phyloP scores from a whole-genome alignment of 2,329 filamentous ascomycete genomes.

The Stagonosporopsis cucurbitacearum region DNA sequence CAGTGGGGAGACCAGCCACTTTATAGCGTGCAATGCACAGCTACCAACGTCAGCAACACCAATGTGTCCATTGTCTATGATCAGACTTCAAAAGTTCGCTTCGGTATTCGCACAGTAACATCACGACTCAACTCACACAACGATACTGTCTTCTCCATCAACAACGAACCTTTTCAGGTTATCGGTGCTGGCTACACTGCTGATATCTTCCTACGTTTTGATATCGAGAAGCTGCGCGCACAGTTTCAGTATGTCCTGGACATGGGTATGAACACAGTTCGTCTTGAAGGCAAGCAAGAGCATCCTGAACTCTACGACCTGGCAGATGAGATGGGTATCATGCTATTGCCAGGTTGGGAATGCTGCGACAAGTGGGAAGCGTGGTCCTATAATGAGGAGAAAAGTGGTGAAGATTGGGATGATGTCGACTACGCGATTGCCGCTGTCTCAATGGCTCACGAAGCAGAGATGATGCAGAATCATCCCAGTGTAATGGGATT shows the following conservation, averaged over 20 bases:
- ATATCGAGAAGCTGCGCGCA: slow-evolving; percentile 54
- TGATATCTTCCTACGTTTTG: slow-evolving; percentile 68
- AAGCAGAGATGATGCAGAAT: slow-evolving; percentile 65
- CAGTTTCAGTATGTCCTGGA: slow-evolving; percentile 64
- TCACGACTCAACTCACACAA: slow-evolving; percentile 59
- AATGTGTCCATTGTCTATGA: slow-evolving; percentile 42
- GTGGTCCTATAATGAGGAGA: slow-evolving; percentile 67
- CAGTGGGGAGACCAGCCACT: slow-evolving; percentile 65
- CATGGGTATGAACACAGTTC: slow-evolving; percentile 68
- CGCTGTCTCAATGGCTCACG: slow-evolving; percentile 63
- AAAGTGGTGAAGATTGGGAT: slow-evolving; percentile 55
- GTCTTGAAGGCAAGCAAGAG: slow-evolving; percentile 70
- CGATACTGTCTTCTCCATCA: slow-evolving; percentile 64
- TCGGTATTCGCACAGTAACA: slow-evolving; percentile 63
- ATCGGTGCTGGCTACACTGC: slow-evolving; percentile 66
- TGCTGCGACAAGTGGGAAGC: slow-evolving; percentile 74
- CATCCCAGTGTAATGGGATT: slow-evolving; percentile 67
- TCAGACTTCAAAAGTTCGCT: slow-evolving; percentile 44
- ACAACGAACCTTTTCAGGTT: slow-evolving; percentile 65
- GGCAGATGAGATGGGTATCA: slow-evolving; percentile 65
- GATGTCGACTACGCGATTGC: slow-evolving; percentile 63
- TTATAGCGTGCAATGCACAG: slow-evolving; percentile 50
- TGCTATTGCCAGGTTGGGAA: slow-evolving; percentile 69
- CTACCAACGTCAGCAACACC: slow-evolving; percentile 19
- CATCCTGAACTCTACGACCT: slow-evolving; percentile 66